Percentiles rank a stretch among this genome's conserved stretches.
Conservation (phyloP, 1,139 yeast genomes). For the Magnusiomyces paraingens region DNA sequence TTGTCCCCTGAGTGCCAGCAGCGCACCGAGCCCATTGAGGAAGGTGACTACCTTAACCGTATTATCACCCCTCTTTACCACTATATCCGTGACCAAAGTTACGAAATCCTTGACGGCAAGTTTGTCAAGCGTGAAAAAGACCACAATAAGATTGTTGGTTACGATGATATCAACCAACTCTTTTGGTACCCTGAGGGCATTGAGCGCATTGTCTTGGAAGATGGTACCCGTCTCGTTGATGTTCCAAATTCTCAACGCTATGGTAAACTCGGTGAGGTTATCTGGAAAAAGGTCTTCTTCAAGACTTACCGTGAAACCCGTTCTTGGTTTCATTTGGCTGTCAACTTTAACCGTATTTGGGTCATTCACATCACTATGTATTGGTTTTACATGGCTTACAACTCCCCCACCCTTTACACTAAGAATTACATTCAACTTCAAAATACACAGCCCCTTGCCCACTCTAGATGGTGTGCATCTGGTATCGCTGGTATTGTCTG, state of each 20-base stretch:
- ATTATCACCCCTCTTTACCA: constrained; percentile 88
- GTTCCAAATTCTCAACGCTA: constrained; percentile 86
- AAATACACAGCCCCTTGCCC: constrained; percentile 78
- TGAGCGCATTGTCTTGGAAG: constrained; percentile 82
- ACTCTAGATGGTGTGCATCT: constrained; percentile 86
- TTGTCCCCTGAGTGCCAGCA: constrained; percentile 87
- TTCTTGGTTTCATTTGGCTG: constrained; percentile 94
- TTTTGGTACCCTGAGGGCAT: constrained; percentile 99
- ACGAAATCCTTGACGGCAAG: constrained; percentile 90
- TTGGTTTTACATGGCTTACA: constrained; percentile 94
- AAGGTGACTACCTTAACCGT: constrained; percentile 92
- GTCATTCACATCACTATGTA: constrained; percentile 79
- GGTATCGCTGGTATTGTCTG: constrained; percentile 94
- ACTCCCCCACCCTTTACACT: constrained; percentile 88
- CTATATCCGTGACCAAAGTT: constrained; percentile 89
- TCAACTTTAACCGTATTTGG: constrained; percentile 98
- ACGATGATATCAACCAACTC: constrained; percentile 96
- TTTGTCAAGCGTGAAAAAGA: constrained; percentile 96
- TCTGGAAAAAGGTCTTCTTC: constrained; percentile 88
- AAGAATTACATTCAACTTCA: constrained; percentile 74
- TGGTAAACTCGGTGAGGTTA: constrained; percentile 83
- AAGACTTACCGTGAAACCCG: constrained; percentile 95
- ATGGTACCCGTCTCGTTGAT: constrained; percentile 87
- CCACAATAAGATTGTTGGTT: constrained; percentile 90
- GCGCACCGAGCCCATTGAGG: constrained; percentile 69